A percentile compares a stretch with the other conserved stretches of the same genome.
These are phyloP conservation scores for Dioscorea zingiberensis DNA, from an alignment of 106 monocot species.

Conservation along the genomic window DNA sequence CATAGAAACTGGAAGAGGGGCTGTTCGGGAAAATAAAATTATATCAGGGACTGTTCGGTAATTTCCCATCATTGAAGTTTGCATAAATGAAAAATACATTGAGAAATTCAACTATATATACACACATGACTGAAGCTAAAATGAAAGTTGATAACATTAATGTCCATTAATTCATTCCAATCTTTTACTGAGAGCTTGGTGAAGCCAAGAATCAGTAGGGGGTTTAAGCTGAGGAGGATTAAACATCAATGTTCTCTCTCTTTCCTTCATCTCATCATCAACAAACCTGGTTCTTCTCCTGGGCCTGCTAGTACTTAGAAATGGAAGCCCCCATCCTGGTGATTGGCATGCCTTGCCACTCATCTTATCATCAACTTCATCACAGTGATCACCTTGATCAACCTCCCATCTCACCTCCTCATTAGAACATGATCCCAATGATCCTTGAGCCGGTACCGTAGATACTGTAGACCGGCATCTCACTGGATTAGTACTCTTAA, in stretches of 20 bases:
- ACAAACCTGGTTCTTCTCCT: conserved; percentile 5
- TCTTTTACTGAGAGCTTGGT: conserved; percentile 14
- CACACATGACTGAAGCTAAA: not conserved
- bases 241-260: conserved; percentile 1
- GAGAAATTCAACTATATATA: not conserved
- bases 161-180: not conserved
- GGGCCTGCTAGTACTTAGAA: conserved; percentile 31
- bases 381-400: no score
- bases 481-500: conserved; percentile 16
- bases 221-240: conserved; percentile 29
- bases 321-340: conserved; percentile 38
- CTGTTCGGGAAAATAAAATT: no score
- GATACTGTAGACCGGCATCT: not conserved
- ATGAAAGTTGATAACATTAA: not conserved
- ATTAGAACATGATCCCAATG: not conserved
- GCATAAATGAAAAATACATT: not conserved
- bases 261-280: not conserved
- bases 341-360: conserved; percentile 22
- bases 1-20: no score
- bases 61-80: not conserved
- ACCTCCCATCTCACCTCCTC: not conserved
- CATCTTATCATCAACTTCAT: no score
- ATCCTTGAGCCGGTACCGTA: not conserved
- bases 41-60: no score
- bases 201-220: conserved; percentile 47